Percentiles rank a stretch among this genome's conserved stretches.
phyloP scores from a whole-genome alignment of 495 filamentous ascomycete species.

The Neurospora discreta region DNA sequence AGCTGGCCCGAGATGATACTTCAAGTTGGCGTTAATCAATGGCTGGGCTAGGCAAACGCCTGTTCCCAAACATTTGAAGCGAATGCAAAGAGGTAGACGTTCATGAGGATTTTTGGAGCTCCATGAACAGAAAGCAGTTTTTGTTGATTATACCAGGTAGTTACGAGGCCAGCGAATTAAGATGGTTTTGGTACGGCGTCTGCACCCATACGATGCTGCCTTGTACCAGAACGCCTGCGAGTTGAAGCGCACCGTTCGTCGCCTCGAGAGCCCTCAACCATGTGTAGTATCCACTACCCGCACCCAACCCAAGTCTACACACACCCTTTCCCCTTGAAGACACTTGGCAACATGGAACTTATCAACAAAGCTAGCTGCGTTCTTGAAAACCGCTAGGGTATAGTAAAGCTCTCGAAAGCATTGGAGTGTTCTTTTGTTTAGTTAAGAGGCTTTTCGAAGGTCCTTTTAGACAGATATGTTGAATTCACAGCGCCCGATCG shows the following conservation, averaged over 20 bases:
- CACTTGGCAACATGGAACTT: background rate
- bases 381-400: background rate
- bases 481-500: background rate
- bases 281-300: background rate
- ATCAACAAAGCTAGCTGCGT: background rate
- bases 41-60: background rate
- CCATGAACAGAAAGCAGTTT: background rate
- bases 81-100: background rate
- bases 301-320: background rate
- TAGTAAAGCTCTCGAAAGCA: background rate
- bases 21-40: background rate
- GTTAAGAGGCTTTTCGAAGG: background rate
- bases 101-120: background rate
- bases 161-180: background rate
- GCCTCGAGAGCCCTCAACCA: too few relatives aligned
- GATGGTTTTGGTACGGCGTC: background rate
- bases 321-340: background rate
- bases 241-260: too few relatives aligned
- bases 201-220: background rate
- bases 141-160: background rate
- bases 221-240: too few relatives aligned
- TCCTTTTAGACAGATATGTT: background rate
- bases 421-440: background rate
- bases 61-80: background rate
- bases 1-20: background rate